Base-by-base conservation (phyloP, 371 early-diverging fungal genomes). In the Mortierella sp. region DNA sequence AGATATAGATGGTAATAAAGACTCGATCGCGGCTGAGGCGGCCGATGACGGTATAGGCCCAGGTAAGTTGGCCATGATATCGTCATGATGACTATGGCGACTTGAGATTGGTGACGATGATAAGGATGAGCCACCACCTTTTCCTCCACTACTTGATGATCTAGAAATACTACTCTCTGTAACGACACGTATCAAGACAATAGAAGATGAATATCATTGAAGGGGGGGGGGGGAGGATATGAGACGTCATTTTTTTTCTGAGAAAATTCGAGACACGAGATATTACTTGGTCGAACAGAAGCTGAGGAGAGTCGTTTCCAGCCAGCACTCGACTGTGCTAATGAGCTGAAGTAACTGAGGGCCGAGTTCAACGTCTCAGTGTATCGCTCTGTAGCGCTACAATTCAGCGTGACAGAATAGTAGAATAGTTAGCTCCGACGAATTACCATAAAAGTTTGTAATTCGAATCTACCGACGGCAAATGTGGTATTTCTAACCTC, bases 301-400 rank as follows among this genome's bases (percentile, higher is more conserved):
- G 82, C 67, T 2, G 80, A 70, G 10, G 82, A 81, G 40, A 81
- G 76, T 22, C 82, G 69, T 36, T 81, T 81, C 82, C 82, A 81
- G 55, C 82, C 82, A 1, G 75, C 69, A 53, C 66, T 81, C 9
- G 82, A 81, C 67, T 81, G 82, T 4, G 82, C 82, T 19, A 81
- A 61, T 13, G 76, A 72, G 55, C 82, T 71, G 36, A 81, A 81
- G 60, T 81, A 81, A 48, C 62, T 66, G 38, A 81, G 70, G 55
- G 82, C 82, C 48, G 72, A 72, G 70, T 69, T 81, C 43, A 81
- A 22, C 2, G 76, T 81, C 73, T 81, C 82, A 64, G 82, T 72
- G 64, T 81, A 81, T 38, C 82, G 47, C 33, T 81, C 82, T 9
- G 76, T 81, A n/a, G 82, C 76, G 40, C 82, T 81, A 52, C 28